A percentile compares a stretch with the other conserved stretches of the same genome.
These are phyloP conservation scores for Alternaria hordeiaustralica DNA, from an alignment of 2,329 filamentous ascomycete species.

Conservation along the genomic window DNA sequence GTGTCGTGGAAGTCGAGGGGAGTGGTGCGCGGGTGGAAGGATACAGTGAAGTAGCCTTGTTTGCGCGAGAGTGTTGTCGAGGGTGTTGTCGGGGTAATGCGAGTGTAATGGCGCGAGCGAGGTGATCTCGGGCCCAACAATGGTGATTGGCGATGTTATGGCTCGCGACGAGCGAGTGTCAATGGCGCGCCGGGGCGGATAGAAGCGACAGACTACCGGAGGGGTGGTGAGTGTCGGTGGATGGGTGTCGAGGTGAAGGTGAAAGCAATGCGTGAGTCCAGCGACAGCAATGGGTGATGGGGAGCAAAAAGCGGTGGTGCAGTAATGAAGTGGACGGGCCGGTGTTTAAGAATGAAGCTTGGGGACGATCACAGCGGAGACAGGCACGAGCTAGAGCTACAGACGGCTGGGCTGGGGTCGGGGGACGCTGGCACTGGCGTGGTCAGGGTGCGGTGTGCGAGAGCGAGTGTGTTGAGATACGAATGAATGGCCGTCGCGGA, in stretches of 20 bases:
- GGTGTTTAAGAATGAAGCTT: conserved; percentile 26
- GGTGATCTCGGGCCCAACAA: not conserved
- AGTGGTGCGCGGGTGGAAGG: not conserved
- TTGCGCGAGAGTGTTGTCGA: not conserved
- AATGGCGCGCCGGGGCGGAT: conserved; percentile 4
- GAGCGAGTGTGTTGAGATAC: conserved; percentile 14
- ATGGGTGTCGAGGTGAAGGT: too few relatives aligned
- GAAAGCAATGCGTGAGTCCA: not conserved
- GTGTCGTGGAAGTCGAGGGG: not conserved
- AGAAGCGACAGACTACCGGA: conserved; percentile 22
- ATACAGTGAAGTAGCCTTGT: conserved; percentile 22
- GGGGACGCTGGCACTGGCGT: not conserved
- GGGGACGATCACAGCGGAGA: conserved; percentile 16
- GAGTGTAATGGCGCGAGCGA: conserved; percentile 1
- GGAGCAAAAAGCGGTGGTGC: not conserved
- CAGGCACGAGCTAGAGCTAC: conserved; percentile 11
- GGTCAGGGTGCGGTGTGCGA: conserved; percentile 6
- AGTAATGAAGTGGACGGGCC: conserved; percentile 1
- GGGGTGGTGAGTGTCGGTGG: too few relatives aligned
- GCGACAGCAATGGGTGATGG: conserved; percentile 1
- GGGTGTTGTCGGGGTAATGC: not conserved
- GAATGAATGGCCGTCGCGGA: conserved; percentile 10
- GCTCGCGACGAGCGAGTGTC: conserved; percentile 6
- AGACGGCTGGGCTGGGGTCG: conserved; percentile 16
- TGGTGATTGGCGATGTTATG: conserved; percentile 12